Base-by-base conservation (phyloP, 495 filamentous ascomycete species). In the Hypoxylon perforatum region DNA sequence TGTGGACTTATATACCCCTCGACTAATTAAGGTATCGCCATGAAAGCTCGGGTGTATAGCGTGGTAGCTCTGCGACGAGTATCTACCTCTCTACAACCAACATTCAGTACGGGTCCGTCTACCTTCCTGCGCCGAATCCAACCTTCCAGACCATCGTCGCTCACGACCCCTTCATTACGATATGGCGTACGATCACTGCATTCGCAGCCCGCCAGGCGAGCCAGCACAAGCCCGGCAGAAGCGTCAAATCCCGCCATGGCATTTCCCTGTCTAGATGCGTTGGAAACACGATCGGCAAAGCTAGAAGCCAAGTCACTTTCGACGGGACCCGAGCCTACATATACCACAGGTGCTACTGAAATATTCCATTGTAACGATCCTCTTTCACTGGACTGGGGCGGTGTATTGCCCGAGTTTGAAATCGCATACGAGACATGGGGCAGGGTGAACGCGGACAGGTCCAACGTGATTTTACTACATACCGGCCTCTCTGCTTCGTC, bases 371-470 rank as follows among this genome's bases (percentile, higher is more conserved):
- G 87, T 53, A 62, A 85, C 8, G 80, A 91, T 11, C 90, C 95
- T 5, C 76, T 97, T 1, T 82, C 96, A 0, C 86, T 98, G 7
- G 96, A 99, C 73, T 97, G 96, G 88, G 95, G 96, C 52, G 95
- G 95, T 18, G 83, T 92, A 22, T 81, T 99, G 9, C 89, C 88
- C 22, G 86, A 93, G 70, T 98, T 94, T 56, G 86, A 92, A 57
- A 84, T 98, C 46, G 95, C 95, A 25, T 97, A 96, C 73, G 95
- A 99, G 76, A 89, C 92, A 6, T 99, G 95, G 95, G 95, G 95
- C 4, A 73, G 81, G 21, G 76, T 97, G 72, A 97, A 97, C 73
- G 75, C 81, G 4, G 88, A 91, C 74, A 90, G 85, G 73, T 93
- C 90, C 67, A 99, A 99, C 76, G 92, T 88, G 7, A 93, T 99